Conservation (phyloP, 2,329 filamentous ascomycete genomes). For the Cordyceps fumosorosea region DNA sequence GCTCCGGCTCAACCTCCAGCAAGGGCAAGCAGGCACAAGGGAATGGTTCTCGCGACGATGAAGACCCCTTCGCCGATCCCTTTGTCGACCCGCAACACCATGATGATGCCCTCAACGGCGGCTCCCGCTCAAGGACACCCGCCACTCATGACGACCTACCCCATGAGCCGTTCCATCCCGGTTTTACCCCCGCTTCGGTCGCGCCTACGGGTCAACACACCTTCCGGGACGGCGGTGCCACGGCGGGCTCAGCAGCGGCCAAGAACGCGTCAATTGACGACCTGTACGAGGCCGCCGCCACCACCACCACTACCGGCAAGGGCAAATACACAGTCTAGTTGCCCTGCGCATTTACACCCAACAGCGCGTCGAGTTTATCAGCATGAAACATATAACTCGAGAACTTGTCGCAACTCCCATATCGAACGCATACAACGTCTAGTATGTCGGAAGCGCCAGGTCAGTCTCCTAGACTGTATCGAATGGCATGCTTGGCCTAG, state of each 20-base stretch:
- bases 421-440: not conserved
- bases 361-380: not conserved
- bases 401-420: too few relatives aligned
- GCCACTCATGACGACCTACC: slow-evolving; percentile 20
- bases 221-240: not conserved
- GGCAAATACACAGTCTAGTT: not conserved
- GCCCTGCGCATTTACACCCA: not conserved
- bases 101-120: not conserved
- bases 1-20: slow-evolving; percentile 18
- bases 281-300: slow-evolving; percentile 4
- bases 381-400: not conserved
- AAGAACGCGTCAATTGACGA: slow-evolving; percentile 5
- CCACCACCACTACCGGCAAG: not conserved
- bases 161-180: slow-evolving; percentile 34
- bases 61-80: slow-evolving; percentile 29
- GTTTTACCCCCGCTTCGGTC: slow-evolving; percentile 21
- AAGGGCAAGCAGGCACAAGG: slow-evolving; percentile 16
- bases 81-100: slow-evolving; percentile 25
- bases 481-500: not conserved
- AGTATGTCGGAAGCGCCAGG: not conserved
- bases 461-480: not conserved
- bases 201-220: not conserved
- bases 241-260: not conserved
- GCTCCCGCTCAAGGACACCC: not conserved
- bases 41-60: slow-evolving; percentile 12